Evolutionary conservation across 495 filamentous ascomycete genomes (phyloP).

Genomic region (Penicillium cosmopolitanum): DNA sequence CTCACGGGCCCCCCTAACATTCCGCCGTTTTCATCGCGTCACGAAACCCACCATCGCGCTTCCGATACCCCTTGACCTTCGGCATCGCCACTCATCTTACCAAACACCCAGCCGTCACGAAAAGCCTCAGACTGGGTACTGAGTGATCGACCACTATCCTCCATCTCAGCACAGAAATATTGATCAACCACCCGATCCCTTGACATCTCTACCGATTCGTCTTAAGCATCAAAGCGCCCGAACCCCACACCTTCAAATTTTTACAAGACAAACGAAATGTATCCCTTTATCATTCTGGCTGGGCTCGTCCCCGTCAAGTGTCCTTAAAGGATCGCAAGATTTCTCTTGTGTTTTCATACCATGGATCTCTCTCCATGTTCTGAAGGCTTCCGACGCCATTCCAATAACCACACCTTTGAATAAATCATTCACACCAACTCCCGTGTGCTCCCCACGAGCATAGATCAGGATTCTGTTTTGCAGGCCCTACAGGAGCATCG

Average conservation of each 20-base stretch:
- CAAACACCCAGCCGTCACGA: neutral
- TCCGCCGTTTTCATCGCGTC: slow-evolving; percentile 31
- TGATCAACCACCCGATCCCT: neutral
- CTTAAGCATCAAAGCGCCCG: slow-evolving; percentile 9
- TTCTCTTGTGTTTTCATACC: slow-evolving; percentile 31
- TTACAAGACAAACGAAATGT: slow-evolving; percentile 31
- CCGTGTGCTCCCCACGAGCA: slow-evolving; percentile 7
- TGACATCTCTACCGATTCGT: slow-evolving; percentile 1
- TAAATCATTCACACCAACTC: slow-evolving; percentile 11
- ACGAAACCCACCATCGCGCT: slow-evolving; percentile 12
- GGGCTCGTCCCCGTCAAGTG: slow-evolving; percentile 32
- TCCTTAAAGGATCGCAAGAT: slow-evolving; percentile 35
- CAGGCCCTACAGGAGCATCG: slow-evolving; percentile 3
- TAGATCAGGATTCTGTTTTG: neutral
- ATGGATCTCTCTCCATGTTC: slow-evolving; percentile 38
- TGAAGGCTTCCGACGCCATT: slow-evolving; percentile 44
- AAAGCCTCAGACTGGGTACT: too few species aligned
- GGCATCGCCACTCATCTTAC: neutral
- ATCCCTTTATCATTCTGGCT: slow-evolving; percentile 22
- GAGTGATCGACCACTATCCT: too few species aligned
- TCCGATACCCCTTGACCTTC: neutral
- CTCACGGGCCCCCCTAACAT: neutral
- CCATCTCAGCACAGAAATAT: too few species aligned
- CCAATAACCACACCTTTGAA: slow-evolving; percentile 8
- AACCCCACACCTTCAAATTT: slow-evolving; percentile 2